Conservation (phyloP, 169 alveolate species). For the Cryptosporidium tyzzeri region DNA sequence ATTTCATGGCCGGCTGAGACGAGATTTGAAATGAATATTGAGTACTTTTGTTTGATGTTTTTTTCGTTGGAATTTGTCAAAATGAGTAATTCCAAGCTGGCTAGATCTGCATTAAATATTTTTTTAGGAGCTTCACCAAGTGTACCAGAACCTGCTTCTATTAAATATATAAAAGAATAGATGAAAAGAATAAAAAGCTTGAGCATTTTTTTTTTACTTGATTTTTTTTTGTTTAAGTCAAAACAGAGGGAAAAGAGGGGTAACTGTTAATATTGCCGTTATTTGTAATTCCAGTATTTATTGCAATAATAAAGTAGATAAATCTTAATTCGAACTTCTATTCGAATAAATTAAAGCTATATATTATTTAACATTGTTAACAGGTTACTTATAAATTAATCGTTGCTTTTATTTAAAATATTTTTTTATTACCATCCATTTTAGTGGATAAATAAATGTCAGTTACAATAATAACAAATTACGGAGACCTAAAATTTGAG, state of each 20-base stretch:
- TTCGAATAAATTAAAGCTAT: neutral
- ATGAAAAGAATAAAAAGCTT: neutral
- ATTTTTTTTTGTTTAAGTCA: conserved; percentile 6
- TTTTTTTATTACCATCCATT: neutral
- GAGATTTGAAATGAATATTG: conserved; percentile 21
- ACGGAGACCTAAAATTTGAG: conserved; percentile 75
- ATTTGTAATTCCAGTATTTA: neutral
- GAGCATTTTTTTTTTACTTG: conserved; percentile 44
- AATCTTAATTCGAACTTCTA: neutral
- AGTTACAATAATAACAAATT: conserved; percentile 57
- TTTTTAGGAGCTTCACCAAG: conserved; percentile 13
- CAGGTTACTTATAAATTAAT: neutral
- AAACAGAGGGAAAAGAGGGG: conserved; percentile 69
- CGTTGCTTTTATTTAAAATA: neutral
- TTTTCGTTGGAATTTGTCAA: conserved; percentile 49
- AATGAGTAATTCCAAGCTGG: neutral
- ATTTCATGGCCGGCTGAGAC: conserved; percentile 33
- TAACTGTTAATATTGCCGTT: neutral
- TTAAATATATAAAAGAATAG: neutral
- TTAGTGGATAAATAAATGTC: conserved; percentile 52
- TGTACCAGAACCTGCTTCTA: conserved; percentile 8
- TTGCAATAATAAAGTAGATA: no score
- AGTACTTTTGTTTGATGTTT: neutral
- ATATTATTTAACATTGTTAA: neutral
- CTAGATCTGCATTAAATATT: neutral